Evolutionary conservation across 208 protist species (phyloP), one percentile per base, ranked within the genome.

Genomic region (Acanthamoeba sp.): DNA sequence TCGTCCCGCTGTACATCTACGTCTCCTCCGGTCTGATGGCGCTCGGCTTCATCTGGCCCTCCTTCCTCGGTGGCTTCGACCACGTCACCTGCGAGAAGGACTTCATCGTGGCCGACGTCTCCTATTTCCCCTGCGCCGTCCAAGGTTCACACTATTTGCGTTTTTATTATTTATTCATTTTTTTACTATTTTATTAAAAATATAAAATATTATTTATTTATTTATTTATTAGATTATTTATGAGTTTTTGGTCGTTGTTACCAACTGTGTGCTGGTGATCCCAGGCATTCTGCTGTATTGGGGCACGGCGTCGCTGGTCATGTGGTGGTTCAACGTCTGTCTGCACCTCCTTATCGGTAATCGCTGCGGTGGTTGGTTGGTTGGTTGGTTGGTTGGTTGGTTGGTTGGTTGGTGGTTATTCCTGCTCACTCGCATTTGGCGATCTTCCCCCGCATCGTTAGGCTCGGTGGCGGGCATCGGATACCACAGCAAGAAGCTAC

Each of bases 241-340:
- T 62, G 16, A 12, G 16, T 27, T 62, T 62, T 12, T 22, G 55
- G 12, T 12, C 55, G 22, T 22, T 62, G 55, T n/a, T n/a, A n/a
- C n/a, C n/a, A n/a, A n/a, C n/a, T n/a, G n/a, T n/a, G n/a, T n/a
- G n/a, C n/a, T n/a, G n/a, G 20, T 66, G 18, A 4, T 29, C 29
- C 7, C 64, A 73, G 64, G 64, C 10, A 73, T 73, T 5, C 64
- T 73, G 34, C 64, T 73, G 32, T 73, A 73, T 16, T 73, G 64
- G 64, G 64, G 64, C n/a, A 73, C 64, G 32, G 29, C 64, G 12
- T 42, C 64, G 27, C 27, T 73, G n/a, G 64, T 73, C 64, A 73
- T 36, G 64, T 73, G 64, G 64, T 73, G 64, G 64, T 36, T 73
- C 64, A 73, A 73, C 27, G 64, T 73, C 32, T 73, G 64, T 16